These are phyloP conservation scores for Phylloporus scabripes DNA, from an alignment of 768 basidiomycete genomes.

Conservation along the genomic window DNA sequence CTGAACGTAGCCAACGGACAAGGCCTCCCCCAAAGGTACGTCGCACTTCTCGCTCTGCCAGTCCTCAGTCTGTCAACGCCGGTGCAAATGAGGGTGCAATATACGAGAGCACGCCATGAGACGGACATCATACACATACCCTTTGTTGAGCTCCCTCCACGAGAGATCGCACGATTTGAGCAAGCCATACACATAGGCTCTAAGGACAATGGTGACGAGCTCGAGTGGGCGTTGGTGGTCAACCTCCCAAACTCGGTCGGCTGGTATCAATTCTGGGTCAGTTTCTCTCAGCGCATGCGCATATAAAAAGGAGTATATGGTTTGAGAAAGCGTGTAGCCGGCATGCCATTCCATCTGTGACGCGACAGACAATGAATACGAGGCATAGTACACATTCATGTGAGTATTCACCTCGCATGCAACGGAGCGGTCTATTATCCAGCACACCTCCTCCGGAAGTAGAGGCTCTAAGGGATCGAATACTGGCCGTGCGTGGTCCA, in stretches of 20 bases:
- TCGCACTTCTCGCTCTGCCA: conserved; percentile 90
- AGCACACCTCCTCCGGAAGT: conserved; percentile 78
- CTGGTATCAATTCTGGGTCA: conserved; percentile 47
- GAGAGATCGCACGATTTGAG: conserved; percentile 78
- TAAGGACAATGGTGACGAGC: conserved; percentile 63
- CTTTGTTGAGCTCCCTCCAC: conserved; percentile 78
- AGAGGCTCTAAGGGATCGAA: conserved; percentile 65
- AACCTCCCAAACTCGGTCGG: conserved; percentile 12
- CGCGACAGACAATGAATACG: conserved; percentile 12
- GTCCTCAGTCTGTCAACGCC: conserved; percentile 61
- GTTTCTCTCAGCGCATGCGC: conserved; percentile 60
- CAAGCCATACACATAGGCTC: conserved; percentile 59
- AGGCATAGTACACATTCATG: conserved; percentile 7
- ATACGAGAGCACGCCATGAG: conserved; percentile 12
- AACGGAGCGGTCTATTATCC: conserved; percentile 76
- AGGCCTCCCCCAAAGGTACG: conserved; percentile 62
- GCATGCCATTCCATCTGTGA: conserved; percentile 81
- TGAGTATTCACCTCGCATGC: conserved; percentile 64
- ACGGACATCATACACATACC: conserved; percentile 72
- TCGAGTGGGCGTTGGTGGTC: conserved; percentile 52
- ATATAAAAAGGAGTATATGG: conserved; percentile 74
- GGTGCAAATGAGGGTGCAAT: conserved; percentile 7
- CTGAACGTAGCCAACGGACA: conserved; percentile 50
- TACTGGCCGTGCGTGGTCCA: conserved; percentile 37
- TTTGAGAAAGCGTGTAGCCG: conserved; percentile 81